Conservation (phyloP, 1,139 yeast genomes). For the Scheffersomyces cryptocercus region DNA sequence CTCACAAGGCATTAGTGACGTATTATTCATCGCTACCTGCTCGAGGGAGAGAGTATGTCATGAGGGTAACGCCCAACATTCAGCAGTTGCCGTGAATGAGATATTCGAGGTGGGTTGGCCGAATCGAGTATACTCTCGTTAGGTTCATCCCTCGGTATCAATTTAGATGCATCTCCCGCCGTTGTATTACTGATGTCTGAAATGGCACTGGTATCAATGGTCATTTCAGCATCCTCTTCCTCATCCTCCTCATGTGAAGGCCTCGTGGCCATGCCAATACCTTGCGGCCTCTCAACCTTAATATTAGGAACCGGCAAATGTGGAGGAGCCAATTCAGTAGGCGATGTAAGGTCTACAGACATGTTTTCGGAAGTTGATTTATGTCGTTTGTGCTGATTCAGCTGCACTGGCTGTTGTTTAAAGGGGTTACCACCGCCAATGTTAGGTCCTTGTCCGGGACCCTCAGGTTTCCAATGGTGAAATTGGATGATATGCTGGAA, state of each 20-base stretch:
- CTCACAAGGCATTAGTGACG: too few relatives aligned
- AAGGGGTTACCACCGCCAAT: constrained; percentile 11
- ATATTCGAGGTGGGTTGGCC: constrained; percentile 7
- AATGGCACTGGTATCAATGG: constrained; percentile 4
- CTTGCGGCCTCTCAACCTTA: background rate
- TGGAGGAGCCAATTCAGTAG: constrained; percentile 6
- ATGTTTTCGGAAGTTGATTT: constrained; percentile 17
- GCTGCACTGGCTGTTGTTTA: constrained; percentile 10
- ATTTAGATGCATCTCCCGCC: constrained; percentile 5
- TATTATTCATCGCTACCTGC: background rate
- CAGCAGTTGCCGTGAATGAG: constrained; percentile 14
- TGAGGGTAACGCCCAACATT: constrained; percentile 20
- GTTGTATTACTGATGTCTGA: constrained; percentile 8
- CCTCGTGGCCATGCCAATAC: background rate
- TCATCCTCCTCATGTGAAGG: constrained; percentile 6
- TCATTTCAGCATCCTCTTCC: constrained; percentile 9
- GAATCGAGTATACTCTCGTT: constrained; percentile 8
- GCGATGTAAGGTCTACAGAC: constrained; percentile 14
- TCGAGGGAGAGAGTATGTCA: constrained; percentile 16
- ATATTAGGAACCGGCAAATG: constrained; percentile 1
- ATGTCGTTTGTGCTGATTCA: constrained; percentile 20
- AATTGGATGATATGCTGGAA: constrained; percentile 54
- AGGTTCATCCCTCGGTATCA: constrained; percentile 7
- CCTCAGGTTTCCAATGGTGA: constrained; percentile 55
- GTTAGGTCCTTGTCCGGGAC: constrained; percentile 19